phyloP scores from a whole-genome alignment of 306 rosid genomes.

The Biancaea sappan region DNA sequence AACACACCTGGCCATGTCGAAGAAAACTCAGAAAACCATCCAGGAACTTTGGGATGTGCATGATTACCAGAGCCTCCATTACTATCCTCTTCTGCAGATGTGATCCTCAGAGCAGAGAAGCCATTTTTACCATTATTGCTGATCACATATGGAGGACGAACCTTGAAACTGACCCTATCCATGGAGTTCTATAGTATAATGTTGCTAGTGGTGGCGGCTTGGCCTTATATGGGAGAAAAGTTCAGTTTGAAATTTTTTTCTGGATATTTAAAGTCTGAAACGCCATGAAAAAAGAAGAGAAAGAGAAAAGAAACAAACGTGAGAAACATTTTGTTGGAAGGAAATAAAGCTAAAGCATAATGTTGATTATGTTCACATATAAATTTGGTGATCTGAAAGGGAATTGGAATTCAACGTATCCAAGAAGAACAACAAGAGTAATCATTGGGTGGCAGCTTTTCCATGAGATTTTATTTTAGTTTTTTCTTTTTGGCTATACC shows the following conservation, averaged over 20 bases:
- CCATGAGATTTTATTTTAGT: neutral
- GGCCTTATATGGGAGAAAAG: neutral
- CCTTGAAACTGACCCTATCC: conserved; percentile 8
- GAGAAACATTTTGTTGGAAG: neutral
- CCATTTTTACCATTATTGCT: conserved; percentile 6
- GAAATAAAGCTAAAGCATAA: conserved; percentile 18
- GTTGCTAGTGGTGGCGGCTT: neutral
- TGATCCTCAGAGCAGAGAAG: conserved; percentile 5
- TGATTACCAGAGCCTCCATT: conserved; percentile 1
- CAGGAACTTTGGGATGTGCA: conserved; percentile 45
- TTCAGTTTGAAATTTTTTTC: too few relatives aligned
- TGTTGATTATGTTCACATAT: conserved; percentile 29
- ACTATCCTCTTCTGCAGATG: conserved; percentile 4
- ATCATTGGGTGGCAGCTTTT: conserved; percentile 24
- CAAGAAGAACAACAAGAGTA: conserved; percentile 1
- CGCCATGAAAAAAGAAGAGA: neutral
- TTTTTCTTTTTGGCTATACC: neutral
- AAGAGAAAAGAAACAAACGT: too few relatives aligned
- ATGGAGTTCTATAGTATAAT: conserved; percentile 27
- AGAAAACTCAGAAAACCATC: conserved; percentile 70
- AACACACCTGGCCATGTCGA: conserved; percentile 82
- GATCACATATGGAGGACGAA: neutral
- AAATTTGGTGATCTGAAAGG: neutral
- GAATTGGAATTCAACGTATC: conserved; percentile 25
- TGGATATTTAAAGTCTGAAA: neutral